Conservation (phyloP, 2,329 filamentous ascomycete genomes). For the Colletotrichum gigasporum region DNA sequence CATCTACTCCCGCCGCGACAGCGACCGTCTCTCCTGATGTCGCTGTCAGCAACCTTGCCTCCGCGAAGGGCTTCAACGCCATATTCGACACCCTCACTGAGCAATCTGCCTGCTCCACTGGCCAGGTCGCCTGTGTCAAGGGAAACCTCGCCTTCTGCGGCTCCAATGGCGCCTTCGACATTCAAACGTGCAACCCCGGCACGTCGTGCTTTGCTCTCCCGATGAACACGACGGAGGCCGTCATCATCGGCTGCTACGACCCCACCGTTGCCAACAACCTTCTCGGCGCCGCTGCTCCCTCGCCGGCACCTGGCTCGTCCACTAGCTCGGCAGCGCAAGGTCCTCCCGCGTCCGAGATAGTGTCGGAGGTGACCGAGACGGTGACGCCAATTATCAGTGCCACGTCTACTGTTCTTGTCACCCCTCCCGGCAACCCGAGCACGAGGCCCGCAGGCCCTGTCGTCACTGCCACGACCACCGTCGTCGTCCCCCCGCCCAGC, state of each 20-base stretch:
- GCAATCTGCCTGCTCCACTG: constrained; percentile 54
- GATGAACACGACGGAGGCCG: constrained; percentile 57
- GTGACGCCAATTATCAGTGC: constrained; percentile 23
- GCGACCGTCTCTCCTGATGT: constrained; percentile 50
- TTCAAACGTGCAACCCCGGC: constrained; percentile 47
- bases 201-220: constrained; percentile 64
- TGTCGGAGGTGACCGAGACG: constrained; percentile 14
- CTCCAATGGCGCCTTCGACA: constrained; percentile 49
- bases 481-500: constrained; percentile 15
- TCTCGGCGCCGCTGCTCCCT: constrained; percentile 45
- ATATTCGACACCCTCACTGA: constrained; percentile 55
- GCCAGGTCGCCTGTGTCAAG: constrained; percentile 62
- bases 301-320: constrained; percentile 28
- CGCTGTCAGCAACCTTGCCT: constrained; percentile 55
- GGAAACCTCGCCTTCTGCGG: constrained; percentile 59
- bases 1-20: constrained; percentile 46
- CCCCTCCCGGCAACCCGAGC: not conserved
- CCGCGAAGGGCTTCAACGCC: constrained; percentile 56
- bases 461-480: constrained; percentile 22
- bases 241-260: constrained; percentile 58
- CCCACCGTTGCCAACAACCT: constrained; percentile 49
- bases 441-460: not conserved
- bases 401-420: constrained; percentile 26
- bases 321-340: not conserved
- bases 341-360: not conserved